These are phyloP conservation scores for Avena atlantica DNA, from an alignment of 176 grass and related monocot genomes.

Conservation along the genomic window DNA sequence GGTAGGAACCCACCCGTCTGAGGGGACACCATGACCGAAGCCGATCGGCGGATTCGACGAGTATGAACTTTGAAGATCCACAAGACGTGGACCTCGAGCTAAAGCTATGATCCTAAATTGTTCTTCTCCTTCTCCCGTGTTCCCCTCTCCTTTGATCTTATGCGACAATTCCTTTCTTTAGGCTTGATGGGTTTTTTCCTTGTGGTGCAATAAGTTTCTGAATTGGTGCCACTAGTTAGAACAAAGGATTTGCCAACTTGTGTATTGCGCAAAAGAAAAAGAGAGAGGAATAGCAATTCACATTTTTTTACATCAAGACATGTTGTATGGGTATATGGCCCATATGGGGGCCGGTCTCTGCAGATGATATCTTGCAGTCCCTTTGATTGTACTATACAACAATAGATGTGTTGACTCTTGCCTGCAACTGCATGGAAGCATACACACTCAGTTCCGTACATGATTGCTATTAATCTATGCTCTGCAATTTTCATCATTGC, in stretches of 20 bases:
- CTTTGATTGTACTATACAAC: slow-evolving; percentile 53
- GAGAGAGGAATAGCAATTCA: slow-evolving; percentile 45
- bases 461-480: slow-evolving; percentile 58
- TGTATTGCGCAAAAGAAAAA: slow-evolving; percentile 45
- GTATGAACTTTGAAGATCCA: slow-evolving; percentile 59
- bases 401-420: slow-evolving; percentile 50
- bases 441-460: slow-evolving; percentile 47
- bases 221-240: slow-evolving; percentile 54
- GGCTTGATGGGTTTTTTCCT: slow-evolving; percentile 39
- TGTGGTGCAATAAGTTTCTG: slow-evolving; percentile 67
- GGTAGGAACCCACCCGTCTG: slow-evolving; percentile 45
- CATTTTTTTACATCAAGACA: slow-evolving; percentile 27
- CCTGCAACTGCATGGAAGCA: slow-evolving; percentile 34
- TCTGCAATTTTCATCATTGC: slow-evolving; percentile 52
- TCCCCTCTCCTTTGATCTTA: slow-evolving; percentile 24
- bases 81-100: slow-evolving; percentile 84
- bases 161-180: slow-evolving; percentile 41
- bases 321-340: slow-evolving; percentile 21
- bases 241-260: slow-evolving; percentile 43
- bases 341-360: slow-evolving; percentile 40
- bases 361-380: slow-evolving; percentile 42
- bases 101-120: slow-evolving; percentile 65
- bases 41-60: slow-evolving; percentile 59
- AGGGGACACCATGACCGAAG: slow-evolving; percentile 61
- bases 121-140: slow-evolving; percentile 7